phyloP scores from a whole-genome alignment of 164 flowering plant species.

The Umbellularia californica region DNA sequence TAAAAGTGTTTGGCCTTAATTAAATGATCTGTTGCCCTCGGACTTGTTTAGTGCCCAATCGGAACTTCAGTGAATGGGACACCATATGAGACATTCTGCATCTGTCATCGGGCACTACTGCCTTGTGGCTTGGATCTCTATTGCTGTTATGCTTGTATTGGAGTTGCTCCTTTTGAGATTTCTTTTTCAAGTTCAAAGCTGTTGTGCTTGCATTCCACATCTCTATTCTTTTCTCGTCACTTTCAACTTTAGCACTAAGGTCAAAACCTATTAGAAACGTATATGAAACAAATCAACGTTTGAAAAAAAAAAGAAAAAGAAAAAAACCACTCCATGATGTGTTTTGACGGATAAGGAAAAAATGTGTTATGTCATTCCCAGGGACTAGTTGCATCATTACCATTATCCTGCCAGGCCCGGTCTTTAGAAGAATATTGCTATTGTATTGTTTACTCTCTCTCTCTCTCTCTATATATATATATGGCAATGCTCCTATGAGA shows the following conservation, averaged over 20 bases:
- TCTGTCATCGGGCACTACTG: neutral
- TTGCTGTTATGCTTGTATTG: neutral
- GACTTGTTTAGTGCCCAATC: neutral
- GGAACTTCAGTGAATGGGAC: neutral
- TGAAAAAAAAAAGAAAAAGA: too few species aligned
- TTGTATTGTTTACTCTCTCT: too few species aligned
- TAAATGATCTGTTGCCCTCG: neutral
- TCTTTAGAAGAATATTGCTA: too few species aligned
- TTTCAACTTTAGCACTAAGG: neutral
- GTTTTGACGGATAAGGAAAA: too few species aligned
- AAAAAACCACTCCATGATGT: too few species aligned
- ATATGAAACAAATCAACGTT: neutral
- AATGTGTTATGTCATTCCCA: too few species aligned
- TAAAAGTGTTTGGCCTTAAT: neutral
- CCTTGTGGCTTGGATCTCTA: neutral
- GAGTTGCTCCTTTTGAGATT: neutral
- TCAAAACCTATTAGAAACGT: neutral
- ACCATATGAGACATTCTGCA: neutral
- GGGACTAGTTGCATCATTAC: too few species aligned
- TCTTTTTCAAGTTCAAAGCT: neutral
- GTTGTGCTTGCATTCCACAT: neutral
- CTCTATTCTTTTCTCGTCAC: neutral
- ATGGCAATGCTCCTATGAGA: too few species aligned
- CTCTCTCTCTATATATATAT: too few species aligned
- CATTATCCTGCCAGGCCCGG: too few species aligned